Evolutionary conservation across 2,329 filamentous ascomycete species (phyloP).

Genomic region (Nannizzia gypsea): DNA sequence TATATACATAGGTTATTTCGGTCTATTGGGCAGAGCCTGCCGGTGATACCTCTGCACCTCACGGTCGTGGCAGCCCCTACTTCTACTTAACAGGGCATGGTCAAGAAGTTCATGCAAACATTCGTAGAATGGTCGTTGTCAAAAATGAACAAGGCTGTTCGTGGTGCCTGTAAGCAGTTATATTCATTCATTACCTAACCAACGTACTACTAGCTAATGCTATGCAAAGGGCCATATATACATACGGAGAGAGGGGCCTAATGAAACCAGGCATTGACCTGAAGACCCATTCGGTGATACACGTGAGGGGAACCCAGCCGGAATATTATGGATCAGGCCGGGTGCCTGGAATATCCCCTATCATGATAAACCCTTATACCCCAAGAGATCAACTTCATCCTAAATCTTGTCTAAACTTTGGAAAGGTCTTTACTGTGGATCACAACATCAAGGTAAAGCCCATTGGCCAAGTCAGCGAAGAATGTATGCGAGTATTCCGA

Average conservation of each 20-base stretch:
- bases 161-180: slow-evolving; percentile 25
- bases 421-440: slow-evolving; percentile 32
- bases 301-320: slow-evolving; percentile 18
- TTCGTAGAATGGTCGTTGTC: slow-evolving; percentile 27
- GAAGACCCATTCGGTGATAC: slow-evolving; percentile 29
- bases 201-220: background rate
- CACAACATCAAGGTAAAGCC: slow-evolving; percentile 34
- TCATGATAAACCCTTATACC: slow-evolving; percentile 23
- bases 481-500: slow-evolving; percentile 19
- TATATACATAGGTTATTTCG: slow-evolving; percentile 19
- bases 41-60: slow-evolving; percentile 12
- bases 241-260: slow-evolving; percentile 29
- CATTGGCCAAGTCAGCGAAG: slow-evolving; percentile 25
- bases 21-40: slow-evolving; percentile 24
- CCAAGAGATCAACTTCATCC: slow-evolving; percentile 18
- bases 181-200: background rate
- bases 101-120: slow-evolving; percentile 20
- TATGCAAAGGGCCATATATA: slow-evolving; percentile 27
- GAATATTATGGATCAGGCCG: background rate
- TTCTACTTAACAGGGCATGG: slow-evolving; percentile 12
- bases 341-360: slow-evolving; percentile 14
- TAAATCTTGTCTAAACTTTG: slow-evolving; percentile 32
- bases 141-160: slow-evolving; percentile 19
- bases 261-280: slow-evolving; percentile 27
- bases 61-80: background rate